These are phyloP conservation scores for Aspergillus tubingensis DNA, from an alignment of 2,329 filamentous ascomycete species.

Conservation along the genomic window DNA sequence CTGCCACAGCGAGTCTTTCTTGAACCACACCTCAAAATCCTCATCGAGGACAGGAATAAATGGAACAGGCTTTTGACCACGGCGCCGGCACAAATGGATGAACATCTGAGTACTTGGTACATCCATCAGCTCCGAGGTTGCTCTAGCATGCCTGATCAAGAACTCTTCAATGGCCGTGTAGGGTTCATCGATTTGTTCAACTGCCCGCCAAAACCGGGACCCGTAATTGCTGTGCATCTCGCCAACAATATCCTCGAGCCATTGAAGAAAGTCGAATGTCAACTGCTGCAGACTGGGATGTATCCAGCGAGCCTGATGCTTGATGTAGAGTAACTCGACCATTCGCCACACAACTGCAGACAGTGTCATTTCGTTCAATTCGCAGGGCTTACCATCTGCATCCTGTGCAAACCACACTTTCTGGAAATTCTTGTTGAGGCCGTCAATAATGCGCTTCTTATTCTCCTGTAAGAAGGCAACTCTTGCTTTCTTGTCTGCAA, in stretches of 20 bases:
- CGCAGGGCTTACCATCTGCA: neutral
- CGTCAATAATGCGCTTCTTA: neutral
- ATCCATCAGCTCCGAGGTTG: neutral
- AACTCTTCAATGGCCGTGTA: neutral
- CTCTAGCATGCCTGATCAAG: neutral
- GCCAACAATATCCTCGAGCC: neutral
- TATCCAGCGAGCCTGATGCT: neutral
- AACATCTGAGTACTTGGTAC: neutral
- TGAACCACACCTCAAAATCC: constrained; percentile 10
- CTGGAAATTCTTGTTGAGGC: constrained; percentile 4
- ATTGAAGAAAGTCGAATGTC: neutral
- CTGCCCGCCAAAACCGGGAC: neutral
- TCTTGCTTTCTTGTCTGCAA: neutral
- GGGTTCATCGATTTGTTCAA: neutral
- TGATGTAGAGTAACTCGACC: neutral
- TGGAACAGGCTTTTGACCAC: constrained; percentile 5
- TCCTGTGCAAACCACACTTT: constrained; percentile 2
- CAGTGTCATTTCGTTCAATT: constrained; percentile 6
- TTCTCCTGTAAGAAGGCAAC: neutral
- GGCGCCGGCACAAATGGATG: neutral
- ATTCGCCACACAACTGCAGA: neutral
- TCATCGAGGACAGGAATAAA: constrained; percentile 8
- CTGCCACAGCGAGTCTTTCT: constrained; percentile 12
- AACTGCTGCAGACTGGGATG: neutral
- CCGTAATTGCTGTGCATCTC: too few species aligned